Conservation (phyloP, 192 early-diverging fungal genomes). For the Coemansia sp. region DNA sequence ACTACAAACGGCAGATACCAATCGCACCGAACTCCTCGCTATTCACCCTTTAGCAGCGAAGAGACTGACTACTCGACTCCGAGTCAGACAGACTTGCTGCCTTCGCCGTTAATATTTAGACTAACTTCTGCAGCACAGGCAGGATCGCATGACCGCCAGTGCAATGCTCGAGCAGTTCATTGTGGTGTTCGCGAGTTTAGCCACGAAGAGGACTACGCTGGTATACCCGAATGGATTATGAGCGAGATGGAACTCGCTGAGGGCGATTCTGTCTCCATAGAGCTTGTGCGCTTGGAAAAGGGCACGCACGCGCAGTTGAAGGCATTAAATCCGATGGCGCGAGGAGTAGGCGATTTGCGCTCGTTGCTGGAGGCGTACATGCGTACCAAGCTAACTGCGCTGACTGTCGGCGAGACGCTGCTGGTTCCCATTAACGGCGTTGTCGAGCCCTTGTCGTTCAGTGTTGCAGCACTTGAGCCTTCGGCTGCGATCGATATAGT, state of each 20-base stretch:
- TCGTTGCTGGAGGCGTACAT: slow-evolving; percentile 70
- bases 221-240: slow-evolving; percentile 63
- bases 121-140: neutral
- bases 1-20: neutral
- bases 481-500: slow-evolving; percentile 67
- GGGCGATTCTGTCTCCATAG: slow-evolving; percentile 58
- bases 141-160: neutral
- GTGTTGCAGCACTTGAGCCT: slow-evolving; percentile 71
- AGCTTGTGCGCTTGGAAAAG: slow-evolving; percentile 64
- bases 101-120: slow-evolving; percentile 44
- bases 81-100: slow-evolving; percentile 15
- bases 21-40: neutral
- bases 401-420: slow-evolving; percentile 69
- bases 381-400: slow-evolving; percentile 65
- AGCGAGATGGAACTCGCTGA: slow-evolving; percentile 39
- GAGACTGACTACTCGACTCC: neutral
- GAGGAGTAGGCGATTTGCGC: slow-evolving; percentile 39
- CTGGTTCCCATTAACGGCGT: slow-evolving; percentile 58
- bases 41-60: neutral
- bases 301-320: slow-evolving; percentile 68
- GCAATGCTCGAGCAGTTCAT: slow-evolving; percentile 1
- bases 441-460: slow-evolving; percentile 54
- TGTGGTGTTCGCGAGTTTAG: slow-evolving; percentile 80
- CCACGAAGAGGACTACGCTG: slow-evolving; percentile 50
- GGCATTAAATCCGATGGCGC: slow-evolving; percentile 36